phyloP scores from a whole-genome alignment of 2,329 filamentous ascomycete species.

The Colletotrichum kahawae region DNA sequence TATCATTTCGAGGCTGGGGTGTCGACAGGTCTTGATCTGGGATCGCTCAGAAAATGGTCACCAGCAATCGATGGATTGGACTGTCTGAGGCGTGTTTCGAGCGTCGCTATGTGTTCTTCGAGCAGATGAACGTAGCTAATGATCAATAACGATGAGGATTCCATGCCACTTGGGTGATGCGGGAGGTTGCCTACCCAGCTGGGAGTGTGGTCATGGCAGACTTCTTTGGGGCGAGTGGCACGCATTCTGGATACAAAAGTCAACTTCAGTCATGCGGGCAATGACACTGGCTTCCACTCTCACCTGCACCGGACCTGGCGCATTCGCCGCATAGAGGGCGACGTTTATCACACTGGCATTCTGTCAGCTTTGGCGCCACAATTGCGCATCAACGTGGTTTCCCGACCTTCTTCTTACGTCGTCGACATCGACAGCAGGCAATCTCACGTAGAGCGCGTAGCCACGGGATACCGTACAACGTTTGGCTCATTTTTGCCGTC shows the following conservation, averaged over 20 bases:
- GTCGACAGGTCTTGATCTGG: not conserved
- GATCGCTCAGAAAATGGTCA: not conserved
- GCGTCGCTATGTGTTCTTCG: not conserved
- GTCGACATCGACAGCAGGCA: not conserved
- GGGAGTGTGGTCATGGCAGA: not conserved
- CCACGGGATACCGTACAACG: not conserved
- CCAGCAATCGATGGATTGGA: not conserved
- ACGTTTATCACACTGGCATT: not conserved
- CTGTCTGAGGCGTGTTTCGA: not conserved
- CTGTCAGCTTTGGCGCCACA: not conserved
- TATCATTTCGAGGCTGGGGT: not conserved
- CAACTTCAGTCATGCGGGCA: not conserved
- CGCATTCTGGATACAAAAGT: not conserved
- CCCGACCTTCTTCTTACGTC: not conserved
- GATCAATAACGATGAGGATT: not conserved
- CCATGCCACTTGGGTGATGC: not conserved
- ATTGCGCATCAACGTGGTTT: not conserved
- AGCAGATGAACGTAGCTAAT: not conserved
- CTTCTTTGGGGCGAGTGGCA: not conserved
- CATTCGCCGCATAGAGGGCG: not conserved
- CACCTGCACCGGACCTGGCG: not conserved
- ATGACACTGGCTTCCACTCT: not conserved
- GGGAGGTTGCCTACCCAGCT: not conserved
- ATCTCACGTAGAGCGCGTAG: not conserved
- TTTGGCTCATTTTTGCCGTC: not conserved